Percentiles rank a stretch among this genome's conserved stretches.
phyloP scores from a whole-genome alignment of 1,284 basidiomycete genomes.

The Sparassis latifolia region DNA sequence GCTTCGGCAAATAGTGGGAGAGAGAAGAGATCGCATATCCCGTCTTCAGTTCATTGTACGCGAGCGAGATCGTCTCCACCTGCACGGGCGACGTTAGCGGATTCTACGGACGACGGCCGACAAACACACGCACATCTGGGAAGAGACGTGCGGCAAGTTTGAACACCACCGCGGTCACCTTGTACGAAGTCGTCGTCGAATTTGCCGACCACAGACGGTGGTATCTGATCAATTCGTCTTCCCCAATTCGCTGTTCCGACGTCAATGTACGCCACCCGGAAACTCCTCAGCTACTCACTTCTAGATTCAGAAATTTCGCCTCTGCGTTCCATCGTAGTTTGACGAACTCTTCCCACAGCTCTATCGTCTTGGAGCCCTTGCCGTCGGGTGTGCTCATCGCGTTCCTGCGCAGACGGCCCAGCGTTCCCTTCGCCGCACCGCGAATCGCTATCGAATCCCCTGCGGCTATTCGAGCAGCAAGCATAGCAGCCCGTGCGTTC shows the following conservation, averaged over 20 bases:
- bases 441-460: slow-evolving; percentile 48
- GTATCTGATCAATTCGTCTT: slow-evolving; percentile 68
- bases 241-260: slow-evolving; percentile 43
- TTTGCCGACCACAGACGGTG: slow-evolving; percentile 64
- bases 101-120: slow-evolving; percentile 1
- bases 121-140: slow-evolving; percentile 50
- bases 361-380: slow-evolving; percentile 36
- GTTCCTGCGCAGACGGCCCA: slow-evolving; percentile 51
- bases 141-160: slow-evolving; percentile 76
- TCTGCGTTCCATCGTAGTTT: slow-evolving; percentile 64
- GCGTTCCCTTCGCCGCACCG: slow-evolving; percentile 41
- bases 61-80: slow-evolving; percentile 76
- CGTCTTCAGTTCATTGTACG: slow-evolving; percentile 44
- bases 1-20: slow-evolving; percentile 59
- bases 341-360: slow-evolving; percentile 67
- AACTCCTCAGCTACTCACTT: slow-evolving; percentile 40
- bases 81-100: slow-evolving; percentile 22
- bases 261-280: not conserved
- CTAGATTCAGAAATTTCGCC: slow-evolving; percentile 70
- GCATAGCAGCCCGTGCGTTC: slow-evolving; percentile 35
- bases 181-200: slow-evolving; percentile 46
- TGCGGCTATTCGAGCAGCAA: slow-evolving; percentile 27
- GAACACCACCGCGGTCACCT: slow-evolving; percentile 77
- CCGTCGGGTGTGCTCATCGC: slow-evolving; percentile 33
- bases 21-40: slow-evolving; percentile 50